Base-by-base conservation (phyloP, 345 rosid species). In the Camelina hispida region DNA sequence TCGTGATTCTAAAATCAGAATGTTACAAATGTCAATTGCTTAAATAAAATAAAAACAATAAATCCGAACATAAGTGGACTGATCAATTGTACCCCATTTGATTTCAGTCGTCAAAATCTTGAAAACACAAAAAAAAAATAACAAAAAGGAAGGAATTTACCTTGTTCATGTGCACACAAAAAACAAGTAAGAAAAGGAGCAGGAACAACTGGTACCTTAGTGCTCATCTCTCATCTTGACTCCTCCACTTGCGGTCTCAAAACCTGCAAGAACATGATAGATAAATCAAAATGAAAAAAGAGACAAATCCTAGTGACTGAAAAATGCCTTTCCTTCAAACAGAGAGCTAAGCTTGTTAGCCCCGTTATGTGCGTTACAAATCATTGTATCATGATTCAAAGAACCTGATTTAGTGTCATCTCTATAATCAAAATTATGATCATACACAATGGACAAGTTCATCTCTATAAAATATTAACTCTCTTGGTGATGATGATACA, bases 181-280 rank as follows among this genome's bases (percentile, higher is more conserved):
- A 44, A 64, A 38, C 53, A 77, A 57, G 46, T 56, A 64, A 28
- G 42, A 69, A 16, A 71, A 71, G 25, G 71, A 6, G 4, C 5
- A 32, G 14, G 52, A 46, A 38, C 6, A 66, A 15, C 3, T 13
- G 35, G 66, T 77, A 84, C 87, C 79, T 74, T 74, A 52, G 13
- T 66, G 64, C 71, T 67, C 78, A 84, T 68, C 71, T 66, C 81
- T 68, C 23, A 69, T 51, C 79, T 78, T 71, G 80, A 43, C 65
- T 80, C 78, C 77, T 84, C 87, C 28, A 84, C 30, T 9, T 69
- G 84, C 25, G 85, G 85, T 70, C 85, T 82, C 81, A 84, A 58
- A 73, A 78, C 15, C 87, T 84, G 79, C 69, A 78, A 10, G 43
- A 48, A 43, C 34, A 72, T 30, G 52, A 22, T 14, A 62, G 68